Conservation (phyloP, 495 filamentous ascomycete genomes). For the Hyaloscypha hepaticicola region DNA sequence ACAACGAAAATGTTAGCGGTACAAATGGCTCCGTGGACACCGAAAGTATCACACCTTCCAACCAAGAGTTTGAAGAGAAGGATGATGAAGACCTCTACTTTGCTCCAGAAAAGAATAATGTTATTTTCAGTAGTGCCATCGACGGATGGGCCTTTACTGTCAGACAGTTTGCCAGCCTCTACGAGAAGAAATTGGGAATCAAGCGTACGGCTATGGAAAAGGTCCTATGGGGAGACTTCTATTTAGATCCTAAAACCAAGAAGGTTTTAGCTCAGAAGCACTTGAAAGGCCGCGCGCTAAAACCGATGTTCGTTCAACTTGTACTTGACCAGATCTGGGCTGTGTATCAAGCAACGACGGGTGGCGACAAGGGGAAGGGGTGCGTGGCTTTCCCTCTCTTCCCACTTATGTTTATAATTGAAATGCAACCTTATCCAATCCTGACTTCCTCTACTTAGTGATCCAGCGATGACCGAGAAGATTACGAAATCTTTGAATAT, state of each 20-base stretch:
- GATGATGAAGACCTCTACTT: slow-evolving; percentile 99
- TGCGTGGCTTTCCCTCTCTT: slow-evolving; percentile 41
- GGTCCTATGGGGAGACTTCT: slow-evolving; percentile 96
- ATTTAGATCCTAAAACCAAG: slow-evolving; percentile 96
- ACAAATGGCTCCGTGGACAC: slow-evolving; percentile 38
- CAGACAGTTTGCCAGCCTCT: slow-evolving; percentile 87
- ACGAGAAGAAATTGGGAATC: slow-evolving; percentile 96
- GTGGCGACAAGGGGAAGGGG: slow-evolving; percentile 80
- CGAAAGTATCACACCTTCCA: slow-evolving; percentile 41
- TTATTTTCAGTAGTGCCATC: slow-evolving; percentile 96
- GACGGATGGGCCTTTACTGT: slow-evolving; percentile 99
- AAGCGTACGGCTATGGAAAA: slow-evolving; percentile 89
- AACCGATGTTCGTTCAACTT: slow-evolving; percentile 97
- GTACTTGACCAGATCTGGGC: slow-evolving; percentile 98
- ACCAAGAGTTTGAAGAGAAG: slow-evolving; percentile 78
- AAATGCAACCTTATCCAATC: slow-evolving; percentile 7
- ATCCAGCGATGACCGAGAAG: slow-evolving; percentile 81
- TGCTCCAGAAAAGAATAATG: slow-evolving; percentile 95
- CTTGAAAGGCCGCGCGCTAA: slow-evolving; percentile 84
- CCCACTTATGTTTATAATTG: slow-evolving; percentile 19
- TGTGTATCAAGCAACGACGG: slow-evolving; percentile 87
- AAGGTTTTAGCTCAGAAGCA: slow-evolving; percentile 88
- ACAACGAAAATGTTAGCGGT: slow-evolving; percentile 43
- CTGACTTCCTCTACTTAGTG: slow-evolving; percentile 47
- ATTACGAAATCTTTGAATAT: slow-evolving; percentile 91